Conservation (phyloP, 345 rosid genomes). For the Eucalyptus pauciflora region DNA sequence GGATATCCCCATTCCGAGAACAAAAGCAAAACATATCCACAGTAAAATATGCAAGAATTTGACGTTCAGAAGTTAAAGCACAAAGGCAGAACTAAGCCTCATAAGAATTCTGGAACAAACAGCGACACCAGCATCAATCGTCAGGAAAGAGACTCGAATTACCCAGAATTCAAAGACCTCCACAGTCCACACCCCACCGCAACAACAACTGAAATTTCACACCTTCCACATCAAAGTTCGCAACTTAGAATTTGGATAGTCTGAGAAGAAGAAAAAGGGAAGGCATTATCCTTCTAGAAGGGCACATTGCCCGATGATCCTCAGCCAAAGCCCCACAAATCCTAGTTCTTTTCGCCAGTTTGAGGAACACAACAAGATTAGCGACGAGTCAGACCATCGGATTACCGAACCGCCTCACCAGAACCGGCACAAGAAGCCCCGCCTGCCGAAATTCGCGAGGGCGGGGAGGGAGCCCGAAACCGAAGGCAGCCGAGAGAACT, state of each 20-base stretch:
- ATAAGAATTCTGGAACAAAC: neutral
- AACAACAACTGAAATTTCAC: neutral
- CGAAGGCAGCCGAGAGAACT: neutral
- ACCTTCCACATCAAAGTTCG: neutral
- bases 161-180: neutral
- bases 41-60: neutral
- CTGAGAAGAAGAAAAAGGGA: neutral
- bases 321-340: neutral
- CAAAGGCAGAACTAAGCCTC: neutral
- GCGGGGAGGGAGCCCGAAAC: neutral
- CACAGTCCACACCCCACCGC: neutral
- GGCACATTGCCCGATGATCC: neutral
- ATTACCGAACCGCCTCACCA: neutral
- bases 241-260: neutral
- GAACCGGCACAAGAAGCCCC: neutral
- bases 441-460: neutral
- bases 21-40: neutral
- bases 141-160: neutral
- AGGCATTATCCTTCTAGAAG: neutral
- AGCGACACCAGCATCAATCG: neutral
- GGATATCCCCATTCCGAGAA: neutral
- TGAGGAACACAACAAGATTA: neutral
- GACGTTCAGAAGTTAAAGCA: neutral
- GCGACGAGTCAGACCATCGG: neutral
- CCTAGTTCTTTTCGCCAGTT: neutral